Evolutionary conservation across 2,329 filamentous ascomycete genomes (phyloP).

Genomic region (Aspergillus versicolor): DNA sequence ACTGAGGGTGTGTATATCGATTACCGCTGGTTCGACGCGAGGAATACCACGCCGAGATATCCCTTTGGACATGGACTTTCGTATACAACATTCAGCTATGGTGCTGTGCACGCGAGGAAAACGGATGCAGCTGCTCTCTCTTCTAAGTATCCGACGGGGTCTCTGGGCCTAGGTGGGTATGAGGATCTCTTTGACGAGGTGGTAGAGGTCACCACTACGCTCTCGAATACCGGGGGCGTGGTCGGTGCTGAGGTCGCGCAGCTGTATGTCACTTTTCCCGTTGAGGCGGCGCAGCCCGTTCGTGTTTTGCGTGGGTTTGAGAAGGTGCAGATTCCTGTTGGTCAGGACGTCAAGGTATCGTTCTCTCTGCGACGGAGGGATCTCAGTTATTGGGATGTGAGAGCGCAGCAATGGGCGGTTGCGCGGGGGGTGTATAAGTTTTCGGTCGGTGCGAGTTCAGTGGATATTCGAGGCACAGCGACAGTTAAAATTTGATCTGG

Average conservation of each 20-base stretch:
- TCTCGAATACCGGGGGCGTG: conserved; percentile 51
- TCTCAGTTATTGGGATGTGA: conserved; percentile 30
- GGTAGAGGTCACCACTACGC: conserved; percentile 45
- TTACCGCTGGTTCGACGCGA: conserved; percentile 52
- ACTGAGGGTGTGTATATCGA: conserved; percentile 54
- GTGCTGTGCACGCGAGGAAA: neutral
- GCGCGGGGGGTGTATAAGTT: conserved; percentile 17
- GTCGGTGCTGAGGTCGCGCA: conserved; percentile 53
- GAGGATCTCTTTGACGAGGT: conserved; percentile 51
- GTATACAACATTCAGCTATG: conserved; percentile 27
- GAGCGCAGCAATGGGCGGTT: conserved; percentile 25
- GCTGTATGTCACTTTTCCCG: conserved; percentile 50
- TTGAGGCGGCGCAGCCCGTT: conserved; percentile 16
- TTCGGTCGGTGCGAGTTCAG: conserved; percentile 21
- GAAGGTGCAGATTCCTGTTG: conserved; percentile 45
- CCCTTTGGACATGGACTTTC: conserved; percentile 40
- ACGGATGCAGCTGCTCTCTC: neutral
- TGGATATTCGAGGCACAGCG: neutral
- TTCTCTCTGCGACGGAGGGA: conserved; percentile 44
- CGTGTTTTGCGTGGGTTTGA: conserved; percentile 53
- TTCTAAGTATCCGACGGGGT: neutral
- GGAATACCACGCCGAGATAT: conserved; percentile 36
- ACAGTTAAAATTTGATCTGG: neutral
- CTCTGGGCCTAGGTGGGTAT: conserved; percentile 46
- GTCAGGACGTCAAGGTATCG: conserved; percentile 39